A percentile compares a stretch with the other conserved stretches of the same genome.
phyloP scores from a whole-genome alignment of 305 asterid species.

The Fraxinus paxiana region DNA sequence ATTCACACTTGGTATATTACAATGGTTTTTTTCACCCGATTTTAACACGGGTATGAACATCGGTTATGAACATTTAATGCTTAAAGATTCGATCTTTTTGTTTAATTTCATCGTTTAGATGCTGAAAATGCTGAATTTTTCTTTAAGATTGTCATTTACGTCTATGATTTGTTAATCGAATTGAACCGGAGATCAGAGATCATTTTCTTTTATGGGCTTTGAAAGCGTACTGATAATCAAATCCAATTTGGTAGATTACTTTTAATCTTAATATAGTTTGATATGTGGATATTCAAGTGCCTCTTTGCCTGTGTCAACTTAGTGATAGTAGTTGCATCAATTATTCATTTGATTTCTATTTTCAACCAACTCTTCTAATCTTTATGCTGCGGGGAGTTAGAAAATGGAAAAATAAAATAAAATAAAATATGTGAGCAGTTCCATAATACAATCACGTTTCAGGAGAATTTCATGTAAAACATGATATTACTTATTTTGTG shows the following conservation, averaged over 20 bases:
- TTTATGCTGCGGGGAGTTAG: conserved; percentile 1
- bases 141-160: conserved; percentile 6
- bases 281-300: background rate
- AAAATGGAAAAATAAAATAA: background rate
- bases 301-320: background rate
- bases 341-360: background rate
- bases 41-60: conserved; percentile 7
- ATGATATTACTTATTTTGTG: background rate
- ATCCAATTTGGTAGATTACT: conserved; percentile 23
- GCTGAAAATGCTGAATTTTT: conserved; percentile 14
- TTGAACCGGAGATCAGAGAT: background rate
- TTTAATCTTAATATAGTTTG: background rate
- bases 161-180: conserved; percentile 13
- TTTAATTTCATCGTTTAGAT: conserved; percentile 9
- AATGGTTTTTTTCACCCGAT: background rate
- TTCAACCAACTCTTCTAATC: background rate
- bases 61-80: conserved; percentile 18
- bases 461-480: background rate
- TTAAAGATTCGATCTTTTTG: conserved; percentile 12
- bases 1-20: conserved; percentile 16
- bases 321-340: background rate
- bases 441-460: background rate
- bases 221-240: conserved; percentile 18
- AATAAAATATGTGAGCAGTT: background rate
- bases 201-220: background rate